A percentile compares a stretch with the other conserved stretches of the same genome.
phyloP scores from a whole-genome alignment of 768 basidiomycete species.

The Rickenella mellea region DNA sequence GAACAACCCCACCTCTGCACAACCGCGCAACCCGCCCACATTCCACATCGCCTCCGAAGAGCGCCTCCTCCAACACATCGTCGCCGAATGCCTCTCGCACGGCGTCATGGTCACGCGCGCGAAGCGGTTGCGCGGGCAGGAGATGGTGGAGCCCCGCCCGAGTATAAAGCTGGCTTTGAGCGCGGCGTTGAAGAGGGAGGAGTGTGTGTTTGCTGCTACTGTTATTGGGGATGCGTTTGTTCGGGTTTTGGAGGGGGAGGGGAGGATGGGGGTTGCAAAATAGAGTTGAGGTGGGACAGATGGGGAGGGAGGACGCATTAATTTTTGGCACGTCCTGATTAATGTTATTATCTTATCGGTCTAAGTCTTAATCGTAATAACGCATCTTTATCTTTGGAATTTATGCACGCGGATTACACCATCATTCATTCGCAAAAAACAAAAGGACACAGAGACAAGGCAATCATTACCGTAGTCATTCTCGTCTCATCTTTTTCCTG shows the following conservation, averaged over 20 bases:
- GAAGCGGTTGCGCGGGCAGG: slow-evolving; percentile 75
- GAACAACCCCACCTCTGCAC: slow-evolving; percentile 39
- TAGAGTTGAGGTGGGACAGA: too few relatives aligned
- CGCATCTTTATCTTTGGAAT: too few relatives aligned
- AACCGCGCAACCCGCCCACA: slow-evolving; percentile 33
- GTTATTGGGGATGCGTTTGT: slow-evolving; percentile 65
- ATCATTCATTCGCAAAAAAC: too few relatives aligned
- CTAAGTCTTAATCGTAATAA: too few relatives aligned
- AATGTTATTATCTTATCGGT: too few relatives aligned
- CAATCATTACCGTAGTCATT: too few relatives aligned
- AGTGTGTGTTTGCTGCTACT: slow-evolving; percentile 79
- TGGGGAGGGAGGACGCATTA: too few relatives aligned
- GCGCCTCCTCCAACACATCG: slow-evolving; percentile 77
- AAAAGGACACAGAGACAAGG: too few relatives aligned
- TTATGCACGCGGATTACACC: too few relatives aligned
- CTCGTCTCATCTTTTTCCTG: too few relatives aligned
- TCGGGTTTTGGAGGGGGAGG: slow-evolving; percentile 62
- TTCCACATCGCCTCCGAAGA: slow-evolving; percentile 68
- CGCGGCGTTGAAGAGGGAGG: slow-evolving; percentile 76
- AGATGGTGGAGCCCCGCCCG: slow-evolving; percentile 71
- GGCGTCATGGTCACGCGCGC: slow-evolving; percentile 84
- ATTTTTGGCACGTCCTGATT: too few relatives aligned
- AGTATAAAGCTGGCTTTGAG: slow-evolving; percentile 79
- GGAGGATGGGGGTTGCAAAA: too few relatives aligned
- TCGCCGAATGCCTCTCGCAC: slow-evolving; percentile 74